Base-by-base conservation (phyloP, 2,329 filamentous ascomycete genomes). In the Sporothrix mexicana region DNA sequence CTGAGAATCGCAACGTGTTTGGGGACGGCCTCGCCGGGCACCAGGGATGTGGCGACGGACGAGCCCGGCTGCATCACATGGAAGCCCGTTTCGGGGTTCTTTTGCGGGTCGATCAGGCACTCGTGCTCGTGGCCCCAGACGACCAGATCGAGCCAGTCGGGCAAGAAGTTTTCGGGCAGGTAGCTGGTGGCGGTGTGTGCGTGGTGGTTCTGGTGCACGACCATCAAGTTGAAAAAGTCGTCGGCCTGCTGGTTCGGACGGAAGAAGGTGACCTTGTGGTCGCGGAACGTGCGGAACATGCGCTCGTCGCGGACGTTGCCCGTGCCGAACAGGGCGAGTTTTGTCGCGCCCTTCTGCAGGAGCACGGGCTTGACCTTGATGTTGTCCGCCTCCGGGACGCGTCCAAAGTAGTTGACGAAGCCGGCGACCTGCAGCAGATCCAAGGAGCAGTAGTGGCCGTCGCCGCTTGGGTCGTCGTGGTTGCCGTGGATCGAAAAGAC, bases 401-500 rank as follows among this genome's bases (percentile, higher is more conserved):
- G 92, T 2, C 96, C 96, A 80, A 96, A 99, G 83, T 98, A 99
- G 81, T 99, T 99, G 77, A 99, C 85, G 15, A 99, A 84, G 0
- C 96, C 96, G 0, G 95, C 94, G 0, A 96, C 92, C 80, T 98
- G 94, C 3, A 99, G 86, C 17, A 99, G 83, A 80, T 99, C 96
- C 12, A 99, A 86, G 0, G 95, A 95, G 75, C 96, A 97, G 76
- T 92, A 91, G 80, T 97, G 93, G 12, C 95, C 96, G 78, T 98
- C 95, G 10, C 96, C 96, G n/a, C 95, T 97, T 0, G 96, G 96
- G 79, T 99, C 96, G 79, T 99, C 96, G 80, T 99, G 96, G 79
- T 99, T 99, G 62, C 96, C 96, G 78, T 99, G 97, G 55, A 99
- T 99, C 0, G 95, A 97, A 80, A 99, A 99, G 41, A 99, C 94